A percentile compares a stretch with the other conserved stretches of the same genome.
phyloP scores from a whole-genome alignment of 352 stramenopile species.

The Pythium brachiatum region DNA sequence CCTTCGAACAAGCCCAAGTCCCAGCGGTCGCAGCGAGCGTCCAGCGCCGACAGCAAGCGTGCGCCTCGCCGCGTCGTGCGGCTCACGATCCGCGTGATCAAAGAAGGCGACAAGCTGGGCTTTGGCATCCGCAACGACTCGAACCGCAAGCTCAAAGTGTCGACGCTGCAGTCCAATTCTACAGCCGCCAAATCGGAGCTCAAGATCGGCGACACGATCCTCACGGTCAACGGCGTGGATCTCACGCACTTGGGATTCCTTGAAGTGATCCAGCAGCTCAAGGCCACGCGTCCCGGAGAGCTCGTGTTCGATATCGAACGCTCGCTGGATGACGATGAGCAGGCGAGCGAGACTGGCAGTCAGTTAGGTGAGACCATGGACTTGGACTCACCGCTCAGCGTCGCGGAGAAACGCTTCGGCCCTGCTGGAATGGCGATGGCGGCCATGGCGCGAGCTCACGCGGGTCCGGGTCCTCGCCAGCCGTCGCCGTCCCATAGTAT shows the following conservation, averaged over 20 bases:
- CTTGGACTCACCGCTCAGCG: conserved; percentile 19
- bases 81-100: conserved; percentile 45
- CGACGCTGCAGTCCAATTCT: conserved; percentile 47
- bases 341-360: conserved; percentile 16
- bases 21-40: neutral
- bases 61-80: conserved; percentile 12
- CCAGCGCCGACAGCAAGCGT: conserved; percentile 10
- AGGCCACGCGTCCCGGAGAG: conserved; percentile 43
- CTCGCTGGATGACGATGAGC: conserved; percentile 22
- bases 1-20: neutral
- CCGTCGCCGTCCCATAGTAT: neutral
- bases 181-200: conserved; percentile 37
- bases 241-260: conserved; percentile 51
- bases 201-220: conserved; percentile 58
- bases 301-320: conserved; percentile 64
- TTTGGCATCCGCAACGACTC: conserved; percentile 70
- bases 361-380: conserved; percentile 24
- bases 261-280: conserved; percentile 56
- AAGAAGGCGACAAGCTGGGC: conserved; percentile 53
- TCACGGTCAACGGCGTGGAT: conserved; percentile 62
- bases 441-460: neutral
- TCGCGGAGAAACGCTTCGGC: conserved; percentile 24
- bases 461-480: neutral
- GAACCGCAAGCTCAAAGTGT: conserved; percentile 52
- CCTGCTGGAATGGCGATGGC: neutral